Evolutionary conservation across 441 rosid genomes (phyloP), one percentile per base, ranked within the genome.

Genomic region (Euphorbia celastroides): DNA sequence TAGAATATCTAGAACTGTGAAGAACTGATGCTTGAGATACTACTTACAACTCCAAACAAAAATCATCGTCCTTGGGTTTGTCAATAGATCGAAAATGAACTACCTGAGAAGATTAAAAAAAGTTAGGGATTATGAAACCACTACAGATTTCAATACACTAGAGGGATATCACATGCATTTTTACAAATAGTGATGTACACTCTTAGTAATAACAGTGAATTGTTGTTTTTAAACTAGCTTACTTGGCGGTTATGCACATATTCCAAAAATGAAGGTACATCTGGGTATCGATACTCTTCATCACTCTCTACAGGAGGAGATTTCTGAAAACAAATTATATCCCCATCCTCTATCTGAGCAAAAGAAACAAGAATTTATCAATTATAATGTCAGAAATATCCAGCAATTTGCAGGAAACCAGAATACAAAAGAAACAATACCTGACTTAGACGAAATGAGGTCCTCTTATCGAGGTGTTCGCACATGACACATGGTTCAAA

Each of bases 211-310:
- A n/a, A n/a, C n/a, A n/a, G n/a, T n/a, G n/a, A n/a, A n/a, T n/a
- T n/a, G n/a, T n/a, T n/a, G n/a, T n/a, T n/a, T n/a, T n/a, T n/a
- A n/a, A n/a, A n/a, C n/a, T n/a, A n/a, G n/a, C n/a, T 50, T 81
- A 94, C 99, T 93, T 94, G 98, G 57, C 96, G 96, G 70, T 94
- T 92, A 72, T 92, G 95, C 63, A 92, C 94, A 73, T 86, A 94
- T 75, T 87, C 98, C 77, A 95, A 78, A 81, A 81, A 95, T 8
- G 99, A 87, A 69, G 97, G 93, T 65, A 95, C 88, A 62, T 87
- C 82, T 20, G 93, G 96, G 74, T 86, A 89, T 28, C 77, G 87
- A 60, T 65, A 80, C 64, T 82, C 86, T 72, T 73, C 86, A 61
- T 77, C 86, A 73, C 80, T 76, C 74, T 79, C 81, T 62, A 63